Evolutionary conservation across 2,329 filamentous ascomycete species (phyloP), one percentile per base, ranked within the genome.

Genomic region (Xylaria hypoxylon): DNA sequence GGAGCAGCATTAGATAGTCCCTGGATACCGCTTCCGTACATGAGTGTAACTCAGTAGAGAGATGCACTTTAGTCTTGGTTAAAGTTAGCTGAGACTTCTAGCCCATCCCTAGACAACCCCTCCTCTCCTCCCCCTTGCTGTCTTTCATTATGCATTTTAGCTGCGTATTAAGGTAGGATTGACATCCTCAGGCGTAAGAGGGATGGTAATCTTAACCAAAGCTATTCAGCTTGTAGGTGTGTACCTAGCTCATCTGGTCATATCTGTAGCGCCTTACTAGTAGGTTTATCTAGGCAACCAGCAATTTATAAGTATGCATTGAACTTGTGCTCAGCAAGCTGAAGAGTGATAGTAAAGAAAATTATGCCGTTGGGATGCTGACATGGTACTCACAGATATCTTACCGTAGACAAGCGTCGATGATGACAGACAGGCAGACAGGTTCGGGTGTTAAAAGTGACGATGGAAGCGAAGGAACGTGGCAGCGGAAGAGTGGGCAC

Each of bases 121-220:
- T 5, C 35, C 13, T 15, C 15, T 13, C 11, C 15, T 11, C 10
- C 42, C 33, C 42, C 47, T 53, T 35, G 38, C 38, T 11, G 28
- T 3, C 35, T 3, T 28, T 17, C 13, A 40, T 8, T 26, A 35
- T 15, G 31, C 6, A 24, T 28, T 31, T 6, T 42, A 48, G 51
- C 45, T 13, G 42, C 53, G 17, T 26, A 2, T 45, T 13, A n/a
- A 51, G 6, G 62, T 65, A 57, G 50, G 15, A 60, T 61, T 38
- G 13, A 8, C 15, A 42, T 57, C 28, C 15, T 51, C 48, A 57
- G 50, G 57, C n/a, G 17, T 13, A 35, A 5, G 35, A 17, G 44
- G 56, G 44, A 31, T 50, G 50, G n/a, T 44, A 42, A 38, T 42
- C 35, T 13, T 40, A 28, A 28, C 62, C 26, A n/a, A 38, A 31